Conservation (phyloP, 1,139 yeast species). For the Lodderomyces orthopsilosis region DNA sequence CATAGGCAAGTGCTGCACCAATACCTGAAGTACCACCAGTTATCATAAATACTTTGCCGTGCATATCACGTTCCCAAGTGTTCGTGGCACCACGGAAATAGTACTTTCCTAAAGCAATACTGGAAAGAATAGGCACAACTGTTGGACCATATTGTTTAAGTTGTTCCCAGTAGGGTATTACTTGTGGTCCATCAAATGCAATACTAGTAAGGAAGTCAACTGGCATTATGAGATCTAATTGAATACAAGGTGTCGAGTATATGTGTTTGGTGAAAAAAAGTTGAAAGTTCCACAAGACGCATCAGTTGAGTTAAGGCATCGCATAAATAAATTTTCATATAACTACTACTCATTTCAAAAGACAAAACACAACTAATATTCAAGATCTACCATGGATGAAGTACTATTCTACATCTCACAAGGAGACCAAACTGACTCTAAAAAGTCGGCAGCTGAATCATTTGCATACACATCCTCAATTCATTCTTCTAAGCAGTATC, state of each 20-base stretch:
- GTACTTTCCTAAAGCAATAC: constrained; percentile 51
- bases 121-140: constrained; percentile 32
- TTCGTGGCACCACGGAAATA: constrained; percentile 76
- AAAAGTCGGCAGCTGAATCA: constrained; percentile 39
- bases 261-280: not conserved
- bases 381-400: constrained; percentile 52
- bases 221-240: constrained; percentile 68
- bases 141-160: constrained; percentile 56
- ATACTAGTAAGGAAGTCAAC: constrained; percentile 69
- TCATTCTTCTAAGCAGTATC: constrained; percentile 49
- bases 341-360: too few relatives aligned
- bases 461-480: constrained; percentile 49
- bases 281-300: not conserved
- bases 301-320: not conserved
- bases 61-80: constrained; percentile 89
- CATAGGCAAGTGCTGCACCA: constrained; percentile 74
- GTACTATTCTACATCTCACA: constrained; percentile 52
- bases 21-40: constrained; percentile 90
- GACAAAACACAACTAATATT: too few relatives aligned
- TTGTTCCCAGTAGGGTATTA: constrained; percentile 68
- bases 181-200: constrained; percentile 63
- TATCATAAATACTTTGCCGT: constrained; percentile 77
- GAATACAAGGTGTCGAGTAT: not conserved
- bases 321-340: not conserved
- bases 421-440: constrained; percentile 48